phyloP scores from a whole-genome alignment of 2,329 filamentous ascomycete genomes.

The Diplocarpon mali region DNA sequence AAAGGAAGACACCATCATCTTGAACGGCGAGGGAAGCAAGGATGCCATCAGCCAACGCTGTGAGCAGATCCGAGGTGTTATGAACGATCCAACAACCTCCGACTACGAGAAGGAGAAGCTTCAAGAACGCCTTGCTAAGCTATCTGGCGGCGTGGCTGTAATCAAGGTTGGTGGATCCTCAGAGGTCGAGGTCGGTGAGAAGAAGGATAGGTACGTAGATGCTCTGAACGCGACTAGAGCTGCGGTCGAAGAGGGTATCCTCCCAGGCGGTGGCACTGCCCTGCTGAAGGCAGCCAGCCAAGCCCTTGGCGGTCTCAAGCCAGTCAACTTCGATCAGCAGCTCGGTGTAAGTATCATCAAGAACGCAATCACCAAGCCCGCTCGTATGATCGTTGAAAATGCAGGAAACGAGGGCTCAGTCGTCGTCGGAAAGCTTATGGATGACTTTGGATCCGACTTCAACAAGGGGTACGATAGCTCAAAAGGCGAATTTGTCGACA shows the following conservation, averaged over 20 bases:
- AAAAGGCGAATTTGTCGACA: conserved; percentile 97
- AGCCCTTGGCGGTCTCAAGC: conserved; percentile 71
- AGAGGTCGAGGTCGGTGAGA: conserved; percentile 97
- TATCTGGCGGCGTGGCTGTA: conserved; percentile 96
- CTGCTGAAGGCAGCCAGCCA: conserved; percentile 94
- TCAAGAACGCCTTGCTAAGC: conserved; percentile 97
- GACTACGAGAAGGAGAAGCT: conserved; percentile 99
- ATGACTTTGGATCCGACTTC: conserved; percentile 86
- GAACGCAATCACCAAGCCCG: conserved; percentile 93
- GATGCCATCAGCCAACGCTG: conserved; percentile 88
- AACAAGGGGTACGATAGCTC: conserved; percentile 96
- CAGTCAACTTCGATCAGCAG: conserved; percentile 96
- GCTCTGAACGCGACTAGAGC: conserved; percentile 96
- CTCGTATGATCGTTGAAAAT: conserved; percentile 94
- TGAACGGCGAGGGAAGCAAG: conserved; percentile 95
- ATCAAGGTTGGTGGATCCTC: conserved; percentile 98
- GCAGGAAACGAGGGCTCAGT: conserved; percentile 92
- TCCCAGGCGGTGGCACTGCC: conserved; percentile 95
- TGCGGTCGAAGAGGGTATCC: conserved; percentile 97
- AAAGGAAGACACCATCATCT: conserved; percentile 98
- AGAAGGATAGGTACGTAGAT: conserved; percentile 99
- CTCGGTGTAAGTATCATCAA: conserved; percentile 96
- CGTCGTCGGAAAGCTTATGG: conserved; percentile 93
- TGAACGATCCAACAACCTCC: conserved; percentile 83
- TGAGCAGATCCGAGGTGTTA: conserved; percentile 98